Base-by-base conservation (phyloP, 768 basidiomycete species). In the Rhodotorula diobovata region DNA sequence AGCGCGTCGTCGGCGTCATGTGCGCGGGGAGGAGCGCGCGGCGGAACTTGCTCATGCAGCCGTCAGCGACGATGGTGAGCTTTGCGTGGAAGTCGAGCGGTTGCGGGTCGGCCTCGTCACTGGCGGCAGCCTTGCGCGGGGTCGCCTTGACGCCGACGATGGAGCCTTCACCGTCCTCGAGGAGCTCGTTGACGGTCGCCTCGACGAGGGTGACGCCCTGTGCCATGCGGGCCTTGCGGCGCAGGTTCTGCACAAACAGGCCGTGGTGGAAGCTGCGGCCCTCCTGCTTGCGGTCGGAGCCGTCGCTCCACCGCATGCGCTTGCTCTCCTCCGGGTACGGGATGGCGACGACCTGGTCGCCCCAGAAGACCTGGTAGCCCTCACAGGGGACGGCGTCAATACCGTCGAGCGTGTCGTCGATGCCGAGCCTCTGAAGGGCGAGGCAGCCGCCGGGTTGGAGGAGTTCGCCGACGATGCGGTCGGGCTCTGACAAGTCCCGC, bases 401-500 rank as follows among this genome's bases (percentile, higher is more conserved):
- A n/a, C 85, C 88, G 35, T 97, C 90, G 56, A 96, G 80, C 64
- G 87, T 88, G 14, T 82, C 82, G 59, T 86, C 86, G 75, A 99
- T 80, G 0, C 92, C 94, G n/a, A 99, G 86, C 48, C 85, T 81
- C 67, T 85, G 81, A 56, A 99, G 82, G 1, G 92, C 87, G 21
- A 83, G 82, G 34, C 93, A 87, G 1, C 96, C 96, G 2, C 89
- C 93, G 4, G 96, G 96, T 78, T 99, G 96, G 34, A 99, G 83
- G 1, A 98, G 87, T 80, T 99, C 96, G 35, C 96, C 96, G 45
- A 98, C 96, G 75, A 99, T 98, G 28, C 96, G 86, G 84, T 98
- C 93, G 0, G 96, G 96, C 79, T 92, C 90, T 1, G 89, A 85
- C 8, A 98, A 85, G 23, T 94, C 95, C 20, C 95, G 88, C 81